Evolutionary conservation across 768 basidiomycete genomes (phyloP).

Genomic region (Crepidotus variabilis): DNA sequence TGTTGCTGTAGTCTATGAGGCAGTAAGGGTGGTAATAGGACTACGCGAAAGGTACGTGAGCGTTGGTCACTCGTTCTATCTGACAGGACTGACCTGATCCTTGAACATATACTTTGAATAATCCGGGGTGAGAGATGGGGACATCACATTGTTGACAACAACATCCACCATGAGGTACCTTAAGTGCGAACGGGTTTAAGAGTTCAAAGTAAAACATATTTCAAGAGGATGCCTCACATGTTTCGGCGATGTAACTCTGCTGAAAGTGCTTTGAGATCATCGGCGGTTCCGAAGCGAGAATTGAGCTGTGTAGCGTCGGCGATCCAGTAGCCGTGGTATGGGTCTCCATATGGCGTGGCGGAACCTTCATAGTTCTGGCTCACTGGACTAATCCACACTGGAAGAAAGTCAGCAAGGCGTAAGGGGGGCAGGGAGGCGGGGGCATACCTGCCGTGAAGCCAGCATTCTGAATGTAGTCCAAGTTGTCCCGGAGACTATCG

Average conservation of each 20-base stretch:
- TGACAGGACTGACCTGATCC: constrained; percentile 38
- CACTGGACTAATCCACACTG: constrained; percentile 84
- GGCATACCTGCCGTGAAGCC: constrained; percentile 73
- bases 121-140: constrained; percentile 58
- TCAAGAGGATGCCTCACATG: constrained; percentile 44
- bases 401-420: constrained; percentile 1
- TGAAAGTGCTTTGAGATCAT: constrained; percentile 68
- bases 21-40: constrained; percentile 79
- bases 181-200: not conserved
- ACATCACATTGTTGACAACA: constrained; percentile 85
- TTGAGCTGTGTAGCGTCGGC: constrained; percentile 68
- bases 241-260: constrained; percentile 63
- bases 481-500: constrained; percentile 58
- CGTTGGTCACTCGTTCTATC: not conserved
- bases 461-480: constrained; percentile 83
- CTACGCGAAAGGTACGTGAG: constrained; percentile 25
- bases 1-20: constrained; percentile 65
- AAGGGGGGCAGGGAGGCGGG: not conserved
- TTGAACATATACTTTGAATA: constrained; percentile 69
- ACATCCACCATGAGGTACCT: constrained; percentile 84
- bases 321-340: constrained; percentile 88
- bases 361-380: constrained; percentile 75
- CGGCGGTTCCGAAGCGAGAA: constrained; percentile 63
- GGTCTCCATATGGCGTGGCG: constrained; percentile 67
- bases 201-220: not conserved